Evolutionary conservation across 2,329 filamentous ascomycete species (phyloP), one percentile per base, ranked within the genome.

Genomic region (Epichloe uncinata): DNA sequence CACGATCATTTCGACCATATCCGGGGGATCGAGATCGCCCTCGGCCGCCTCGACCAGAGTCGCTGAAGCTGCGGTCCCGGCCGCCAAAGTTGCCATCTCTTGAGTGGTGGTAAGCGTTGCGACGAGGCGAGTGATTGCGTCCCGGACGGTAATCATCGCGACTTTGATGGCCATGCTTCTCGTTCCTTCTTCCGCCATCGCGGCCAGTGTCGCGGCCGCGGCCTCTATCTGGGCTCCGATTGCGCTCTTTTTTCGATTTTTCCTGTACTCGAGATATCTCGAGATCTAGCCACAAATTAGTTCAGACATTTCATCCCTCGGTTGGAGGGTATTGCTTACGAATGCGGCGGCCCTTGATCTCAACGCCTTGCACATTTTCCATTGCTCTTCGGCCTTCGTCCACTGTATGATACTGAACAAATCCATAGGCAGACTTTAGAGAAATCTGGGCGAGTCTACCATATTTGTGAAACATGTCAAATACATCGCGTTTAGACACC

Each of bases 361-460:
- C 79, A 40, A 81, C 78, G 9, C 87, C 88, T 66, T 97, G 87
- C 53, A 96, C 81, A 36, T 76, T 75, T 36, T 85, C 74, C 58
- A 97, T 76, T 4, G 91, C 91, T 43, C 75, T 73, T 50, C 78
- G 73, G 55, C 89, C 95, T 60, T 91, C 84, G 2, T 77, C 73
- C 4, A 82, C 71, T 33, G 87, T 83, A 56, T 95, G 77, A 57
- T 94, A 98, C 63, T 97, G 93, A 36, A 97, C 89, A 63, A 97
- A 98, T 1, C 93, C 93, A 66, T 95, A 97, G 1, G 90, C 90
- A 56, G 93, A 89, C 66, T 97, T 97, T 58, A 97, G 87, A 1
- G 89, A 95, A 53, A 97, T 93, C 64, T 98, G 93, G 2, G 90
- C 91, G 44, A 98, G 73, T 53, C 83, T 84, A 49, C 93, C 93